Percentiles rank a stretch among this genome's conserved stretches.
phyloP scores from a whole-genome alignment of 2,329 filamentous ascomycete species.

The Apiospora sp. region DNA sequence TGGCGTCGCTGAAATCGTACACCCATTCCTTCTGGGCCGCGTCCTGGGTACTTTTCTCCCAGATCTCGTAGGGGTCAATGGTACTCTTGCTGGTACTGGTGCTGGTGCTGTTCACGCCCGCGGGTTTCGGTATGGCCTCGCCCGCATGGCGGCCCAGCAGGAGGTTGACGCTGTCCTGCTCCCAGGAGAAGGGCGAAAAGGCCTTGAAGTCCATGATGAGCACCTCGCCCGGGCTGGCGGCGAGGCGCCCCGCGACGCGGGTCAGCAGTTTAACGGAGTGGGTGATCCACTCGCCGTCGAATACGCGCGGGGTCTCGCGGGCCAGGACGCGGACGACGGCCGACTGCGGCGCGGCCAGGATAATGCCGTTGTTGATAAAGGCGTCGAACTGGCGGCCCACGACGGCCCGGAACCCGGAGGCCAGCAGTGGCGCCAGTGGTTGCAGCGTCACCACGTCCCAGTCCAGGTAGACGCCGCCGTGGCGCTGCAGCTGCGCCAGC shows the following conservation, averaged over 20 bases:
- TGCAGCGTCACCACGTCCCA: slow-evolving; percentile 38
- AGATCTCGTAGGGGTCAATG: slow-evolving; percentile 2
- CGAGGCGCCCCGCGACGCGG: slow-evolving; percentile 12
- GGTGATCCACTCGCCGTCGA: slow-evolving; percentile 37
- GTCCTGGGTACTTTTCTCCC: background rate
- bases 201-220: slow-evolving; percentile 37
- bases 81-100: too few species aligned
- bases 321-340: slow-evolving; percentile 33
- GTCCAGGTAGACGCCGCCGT: slow-evolving; percentile 42
- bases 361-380: slow-evolving; percentile 23
- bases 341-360: slow-evolving; percentile 29
- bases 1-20: slow-evolving; percentile 40
- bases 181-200: slow-evolving; percentile 38
- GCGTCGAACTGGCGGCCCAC: slow-evolving; percentile 35
- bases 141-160: slow-evolving; percentile 27
- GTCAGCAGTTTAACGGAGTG: slow-evolving; percentile 1
- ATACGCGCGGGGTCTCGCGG: slow-evolving; percentile 33
- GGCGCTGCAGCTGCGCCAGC: slow-evolving; percentile 33
- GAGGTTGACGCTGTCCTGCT: slow-evolving; percentile 27
- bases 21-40: slow-evolving; percentile 24
- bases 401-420: slow-evolving; percentile 37
- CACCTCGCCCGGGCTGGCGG: slow-evolving; percentile 28
- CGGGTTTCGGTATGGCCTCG: slow-evolving; percentile 26
- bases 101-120: background rate
- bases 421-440: slow-evolving; percentile 33